Base-by-base conservation (phyloP, 805 yeast species). In the Candida ipomoeae region DNA sequence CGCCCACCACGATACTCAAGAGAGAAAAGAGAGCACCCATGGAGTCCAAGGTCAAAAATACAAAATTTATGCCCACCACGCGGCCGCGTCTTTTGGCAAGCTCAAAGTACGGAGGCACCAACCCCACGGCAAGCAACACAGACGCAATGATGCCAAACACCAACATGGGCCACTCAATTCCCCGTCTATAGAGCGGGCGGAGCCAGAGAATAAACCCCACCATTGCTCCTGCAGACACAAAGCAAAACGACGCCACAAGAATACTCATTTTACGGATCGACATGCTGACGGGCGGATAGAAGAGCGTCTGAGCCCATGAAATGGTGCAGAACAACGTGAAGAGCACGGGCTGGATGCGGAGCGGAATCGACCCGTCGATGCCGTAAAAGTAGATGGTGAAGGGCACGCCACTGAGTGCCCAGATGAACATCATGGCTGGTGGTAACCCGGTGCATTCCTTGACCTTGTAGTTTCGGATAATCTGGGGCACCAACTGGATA, bases 401-500 rank as follows among this genome's bases (percentile, higher is more conserved):
- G 3, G 97, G 96, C 0, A 89, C 77, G 6, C 96, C 96, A 62
- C 82, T 75, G 6, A 50, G 32, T 0, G 59, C 64, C 96, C 97
- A 91, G 21, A 89, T 66, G 51, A 89, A 79, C 81, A 89, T 78
- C 96, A 92, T 90, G 34, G 79, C n/a, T 5, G 91, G 90, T 1
- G 96, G 96, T 8, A 91, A 69, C 0, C 98, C 97, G 26, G 83
- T 86, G 52, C 96, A 87, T 62, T 89, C 82, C 60, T 92, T 89
- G 7, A 79, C 78, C 51, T 75, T 74, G 70, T 79, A 90, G 63
- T 92, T 91, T 63, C 82, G 75, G 50, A 82, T 73, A 42, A 91
- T 84, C 55, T 88, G 98, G 1, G 97, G 97, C 1, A 90, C 75
- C 55, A 92, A 71, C 68, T 92, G 97, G 55, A 91, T 71, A 66